Evolutionary conservation across 495 filamentous ascomycete genomes (phyloP), one percentile per base, ranked within the genome.

Genomic region (Penicillium arizonense): DNA sequence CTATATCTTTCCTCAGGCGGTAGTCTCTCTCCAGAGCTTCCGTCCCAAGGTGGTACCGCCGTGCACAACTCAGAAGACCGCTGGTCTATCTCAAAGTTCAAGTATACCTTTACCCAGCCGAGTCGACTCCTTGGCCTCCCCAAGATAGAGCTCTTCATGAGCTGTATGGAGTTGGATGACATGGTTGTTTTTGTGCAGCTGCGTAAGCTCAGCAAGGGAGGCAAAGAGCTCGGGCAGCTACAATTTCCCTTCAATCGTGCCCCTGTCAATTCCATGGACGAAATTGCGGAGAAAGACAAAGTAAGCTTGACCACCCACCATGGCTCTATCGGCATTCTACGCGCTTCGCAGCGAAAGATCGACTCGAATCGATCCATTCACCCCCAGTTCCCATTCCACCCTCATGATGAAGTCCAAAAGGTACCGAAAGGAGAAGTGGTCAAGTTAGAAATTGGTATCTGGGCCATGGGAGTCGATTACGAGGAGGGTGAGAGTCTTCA

Each of bases 181-280:
- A 61, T 76, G 58, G 62, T 69, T 53, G 61, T 76, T 0, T 71
- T 59, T 47, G 57, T 74, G 10, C 34, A 57, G 13, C 23, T 73
- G 3, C 65, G 67, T 6, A 76, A 76, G 37, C 49, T 57, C 3
- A 65, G 68, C 42, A 61, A 57, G 24, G 47, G 61, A 39, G 72
- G 73, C 4, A 69, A 71, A 18, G 23, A 58, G 3, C 42, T 77
- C 2, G 51, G 64, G 46, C 59, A 66, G 36, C 48, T 71, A 5
- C 71, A 74, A 49, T 62, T 77, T 41, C 68, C 72, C 7, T 57
- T 63, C 9, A 20, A 51, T 20, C 57, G 57, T 5, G 61, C 64
- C 0, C 67, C 58, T 0, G 50, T 64, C 36, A 62, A 57, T 72
- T 42, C 65, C 69, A 2, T 55, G 50, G 44, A 21, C 16, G 48